Base-by-base conservation (phyloP, 371 early-diverging fungal species). In the Apophysomyces elegans region DNA sequence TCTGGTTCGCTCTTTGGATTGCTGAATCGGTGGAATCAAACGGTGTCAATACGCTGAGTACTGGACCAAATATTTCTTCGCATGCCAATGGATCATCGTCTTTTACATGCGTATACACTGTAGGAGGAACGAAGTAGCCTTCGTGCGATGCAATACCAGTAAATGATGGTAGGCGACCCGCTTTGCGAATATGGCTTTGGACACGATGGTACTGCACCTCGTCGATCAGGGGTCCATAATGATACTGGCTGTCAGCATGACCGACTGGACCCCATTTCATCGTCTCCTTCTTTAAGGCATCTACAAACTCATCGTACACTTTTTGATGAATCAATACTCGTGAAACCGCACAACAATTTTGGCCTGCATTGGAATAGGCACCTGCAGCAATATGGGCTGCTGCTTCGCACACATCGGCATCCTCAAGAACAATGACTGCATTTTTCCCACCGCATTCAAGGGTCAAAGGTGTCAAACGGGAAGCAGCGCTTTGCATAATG, bases 371-470 rank as follows among this genome's bases (percentile, higher is more conserved):
- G 47, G 88, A 81, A 69, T 86, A 93, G 37, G 88, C 87, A 36
- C 90, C 95, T 11, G 75, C 76, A 46, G 88, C 80, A 7, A 91
- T 83, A 59, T 85, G 79, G 38, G 79, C 74, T 5, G 90, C 91
- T 0, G 93, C 90, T 56, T 77, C 74, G 12, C 86, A 84, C 32
- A 95, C 56, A 67, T 96, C 90, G 5, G 91, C 93, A 71, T 93
- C 95, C 3, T 81, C 80, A 71, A 88, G 88, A 1, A 96, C 89
- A 62, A 95, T 89, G 32, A 86, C 85, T 0, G 95, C 90, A 59
- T 89, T 90, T 78, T 96, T 96, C 43, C 97, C 97, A 58, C 96
- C 96, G 32, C 96, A 89, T 76, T 96, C 96, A 16, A 96, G 83
- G 1, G 91, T 85, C 16, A 91, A 76, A 1, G 85, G 74, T 58